Percentiles rank a stretch among this genome's conserved stretches.
Conservation (phyloP, 1,284 basidiomycete species). For the Agroathelia rolfsii region DNA sequence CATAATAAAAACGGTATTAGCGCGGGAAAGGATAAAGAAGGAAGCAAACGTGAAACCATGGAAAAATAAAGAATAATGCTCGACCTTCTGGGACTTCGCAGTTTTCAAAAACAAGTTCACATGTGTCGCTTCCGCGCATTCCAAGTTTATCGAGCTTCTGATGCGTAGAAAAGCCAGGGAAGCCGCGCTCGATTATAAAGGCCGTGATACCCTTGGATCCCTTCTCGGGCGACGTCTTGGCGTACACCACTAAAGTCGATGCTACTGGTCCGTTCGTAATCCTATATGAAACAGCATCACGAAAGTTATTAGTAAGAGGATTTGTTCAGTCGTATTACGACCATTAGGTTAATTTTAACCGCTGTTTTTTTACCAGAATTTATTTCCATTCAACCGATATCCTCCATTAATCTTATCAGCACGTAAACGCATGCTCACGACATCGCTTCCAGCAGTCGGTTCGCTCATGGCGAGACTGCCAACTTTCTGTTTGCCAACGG, state of each 20-base stretch:
- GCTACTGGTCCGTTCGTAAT: conserved; percentile 93
- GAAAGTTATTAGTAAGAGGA: conserved; percentile 1
- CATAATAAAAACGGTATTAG: neutral
- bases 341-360: conserved; percentile 1
- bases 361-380: conserved; percentile 66
- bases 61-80: conserved; percentile 11
- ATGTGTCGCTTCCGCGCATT: conserved; percentile 93
- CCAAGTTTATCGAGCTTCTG: conserved; percentile 93
- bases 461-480: conserved; percentile 94
- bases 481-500: too few relatives aligned
- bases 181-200: conserved; percentile 80
- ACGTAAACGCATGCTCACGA: conserved; percentile 81
- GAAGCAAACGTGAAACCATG: conserved; percentile 10
- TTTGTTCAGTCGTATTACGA: neutral
- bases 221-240: conserved; percentile 74
- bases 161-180: conserved; percentile 80
- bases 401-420: conserved; percentile 71
- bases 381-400: conserved; percentile 80
- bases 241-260: conserved; percentile 87
- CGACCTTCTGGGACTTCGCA: conserved; percentile 79
- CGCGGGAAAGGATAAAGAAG: too few relatives aligned
- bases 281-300: conserved; percentile 32
- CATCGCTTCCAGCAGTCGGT: conserved; percentile 84
- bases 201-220: conserved; percentile 87
- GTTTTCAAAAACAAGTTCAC: conserved; percentile 88